Evolutionary conservation across 192 early-diverging fungal genomes (phyloP).

Genomic region (Phlyctochytrium arcticum): DNA sequence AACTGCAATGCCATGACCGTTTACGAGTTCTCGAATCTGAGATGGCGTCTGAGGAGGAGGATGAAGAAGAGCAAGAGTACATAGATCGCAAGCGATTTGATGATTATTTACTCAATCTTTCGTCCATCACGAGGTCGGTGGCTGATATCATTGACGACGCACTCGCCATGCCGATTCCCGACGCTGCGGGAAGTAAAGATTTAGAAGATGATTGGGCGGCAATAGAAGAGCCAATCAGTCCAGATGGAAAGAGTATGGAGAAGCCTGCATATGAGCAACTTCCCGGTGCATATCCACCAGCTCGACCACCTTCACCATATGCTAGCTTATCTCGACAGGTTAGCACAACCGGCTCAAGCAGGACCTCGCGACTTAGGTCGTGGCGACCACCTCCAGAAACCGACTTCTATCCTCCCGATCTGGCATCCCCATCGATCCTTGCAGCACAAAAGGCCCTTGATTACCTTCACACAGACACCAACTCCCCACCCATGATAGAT

Average conservation of each 20-base stretch:
- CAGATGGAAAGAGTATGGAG: too few species aligned
- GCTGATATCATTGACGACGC: slow-evolving; percentile 28
- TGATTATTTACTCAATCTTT: slow-evolving; percentile 34
- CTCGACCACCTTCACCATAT: background rate
- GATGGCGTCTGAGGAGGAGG: slow-evolving; percentile 7
- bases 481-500: slow-evolving; percentile 14
- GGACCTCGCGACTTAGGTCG: slow-evolving; percentile 1
- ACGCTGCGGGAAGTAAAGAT: background rate
- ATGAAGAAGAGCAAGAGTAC: background rate
- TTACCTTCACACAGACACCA: slow-evolving; percentile 15
- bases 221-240: too few species aligned
- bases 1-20: slow-evolving; percentile 38
- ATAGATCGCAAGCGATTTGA: background rate
- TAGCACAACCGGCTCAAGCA: too few species aligned
- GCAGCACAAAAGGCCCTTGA: slow-evolving; percentile 7
- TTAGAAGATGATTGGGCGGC: background rate
- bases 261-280: too few species aligned
- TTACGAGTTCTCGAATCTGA: slow-evolving; percentile 34
- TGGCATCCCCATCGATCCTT: slow-evolving; percentile 12
- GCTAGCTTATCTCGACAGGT: background rate
- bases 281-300: too few species aligned
- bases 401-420: slow-evolving; percentile 40
- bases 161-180: slow-evolving; percentile 23
- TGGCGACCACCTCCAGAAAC: slow-evolving; percentile 32
- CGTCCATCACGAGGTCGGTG: slow-evolving; percentile 13